Base-by-base conservation (phyloP, 192 early-diverging fungal species). In the Lunasporangiospora selenospora region DNA sequence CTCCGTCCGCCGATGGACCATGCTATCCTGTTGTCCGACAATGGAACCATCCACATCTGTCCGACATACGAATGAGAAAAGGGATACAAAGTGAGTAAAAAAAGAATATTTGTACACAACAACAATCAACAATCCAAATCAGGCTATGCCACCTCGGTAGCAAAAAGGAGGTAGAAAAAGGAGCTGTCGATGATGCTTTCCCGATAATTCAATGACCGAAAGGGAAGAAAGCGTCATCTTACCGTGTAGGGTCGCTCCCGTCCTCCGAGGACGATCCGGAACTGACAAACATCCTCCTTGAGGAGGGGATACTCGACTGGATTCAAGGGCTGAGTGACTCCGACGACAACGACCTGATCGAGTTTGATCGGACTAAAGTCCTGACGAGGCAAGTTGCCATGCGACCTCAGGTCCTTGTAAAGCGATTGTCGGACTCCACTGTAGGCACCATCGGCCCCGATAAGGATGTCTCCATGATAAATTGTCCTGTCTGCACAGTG, bases 41-140 rank as follows among this genome's bases (percentile, higher is more conserved):
- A 23, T 30, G 66, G 66, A 0, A 61, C 66, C 66, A 70, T 70
- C 66, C 66, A 70, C 66, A 70, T 70, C 66, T 70, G n/a, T n/a
- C n/a, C n/a, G n/a, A n/a, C n/a, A n/a, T n/a, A n/a, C n/a, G n/a
- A n/a, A n/a, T n/a, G n/a, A n/a, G n/a, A n/a, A 29, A 12, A 53
- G 21, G 8, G 12, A 33, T 5, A 52, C 15, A 36, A 34, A n/a
- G 13, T 15, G 1, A 19, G 15, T 30, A 9, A 15, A 12, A 2
- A 40, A 43, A 51, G n/a, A 55, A 41, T 19, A 49, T 13, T 1
- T n/a, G n/a, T n/a, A n/a, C n/a, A n/a, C n/a, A n/a, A n/a, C n/a
- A n/a, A n/a, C n/a, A n/a, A n/a, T n/a, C n/a, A n/a, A n/a, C n/a
- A n/a, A n/a, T n/a, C n/a, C n/a, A n/a, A n/a, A n/a, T n/a, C n/a